Conservation (phyloP, 2,329 filamentous ascomycete species). For the Diaporthe citri region DNA sequence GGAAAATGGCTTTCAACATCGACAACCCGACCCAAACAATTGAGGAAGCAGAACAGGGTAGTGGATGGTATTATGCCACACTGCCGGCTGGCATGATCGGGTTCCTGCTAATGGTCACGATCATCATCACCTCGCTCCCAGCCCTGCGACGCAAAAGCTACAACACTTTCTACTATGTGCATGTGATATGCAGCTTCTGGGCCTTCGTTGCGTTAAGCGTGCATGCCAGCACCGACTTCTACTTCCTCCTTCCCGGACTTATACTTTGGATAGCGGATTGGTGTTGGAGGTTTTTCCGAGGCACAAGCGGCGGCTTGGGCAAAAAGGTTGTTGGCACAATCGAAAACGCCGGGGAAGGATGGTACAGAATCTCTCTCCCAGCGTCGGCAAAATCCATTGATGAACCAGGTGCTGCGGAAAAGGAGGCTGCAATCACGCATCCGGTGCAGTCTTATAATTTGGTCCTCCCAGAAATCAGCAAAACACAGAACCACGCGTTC, state of each 20-base stretch:
- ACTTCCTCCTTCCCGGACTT: constrained; percentile 40
- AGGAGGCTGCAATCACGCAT: background rate
- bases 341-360: constrained; percentile 34
- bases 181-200: constrained; percentile 32
- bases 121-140: constrained; percentile 38
- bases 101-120: constrained; percentile 26
- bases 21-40: constrained; percentile 41
- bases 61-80: constrained; percentile 33
- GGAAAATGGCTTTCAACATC: constrained; percentile 33
- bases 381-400: background rate
- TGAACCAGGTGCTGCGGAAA: background rate
- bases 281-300: constrained; percentile 36
- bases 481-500: constrained; percentile 40
- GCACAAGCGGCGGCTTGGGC: constrained; percentile 22
- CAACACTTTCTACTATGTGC: constrained; percentile 41
- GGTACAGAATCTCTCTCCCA: constrained; percentile 5
- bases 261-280: constrained; percentile 36
- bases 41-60: constrained; percentile 17
- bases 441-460: constrained; percentile 36
- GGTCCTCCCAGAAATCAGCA: constrained; percentile 37
- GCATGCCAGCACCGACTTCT: constrained; percentile 42
- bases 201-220: constrained; percentile 34
- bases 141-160: constrained; percentile 39
- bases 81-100: constrained; percentile 35
- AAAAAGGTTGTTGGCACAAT: constrained; percentile 19